phyloP scores from a whole-genome alignment of 179 eudicot genomes.

The Spergularia azorica region DNA sequence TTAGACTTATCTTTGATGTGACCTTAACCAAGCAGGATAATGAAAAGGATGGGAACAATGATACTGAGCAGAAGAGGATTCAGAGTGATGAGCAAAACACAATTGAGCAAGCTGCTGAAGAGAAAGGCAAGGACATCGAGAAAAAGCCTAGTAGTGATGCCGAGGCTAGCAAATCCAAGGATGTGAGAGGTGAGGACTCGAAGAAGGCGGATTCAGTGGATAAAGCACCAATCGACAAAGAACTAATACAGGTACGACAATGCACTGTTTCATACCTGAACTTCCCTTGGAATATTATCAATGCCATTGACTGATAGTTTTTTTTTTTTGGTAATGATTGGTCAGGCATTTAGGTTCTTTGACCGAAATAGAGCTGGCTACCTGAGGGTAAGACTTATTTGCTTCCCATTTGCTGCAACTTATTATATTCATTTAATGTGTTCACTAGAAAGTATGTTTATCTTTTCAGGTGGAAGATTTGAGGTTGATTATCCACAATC shows the following conservation, averaged over 20 bases:
- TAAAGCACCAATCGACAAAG: conserved; percentile 55
- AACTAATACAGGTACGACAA: conserved; percentile 65
- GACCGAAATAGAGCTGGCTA: conserved; percentile 91
- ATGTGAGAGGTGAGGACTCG: conserved; percentile 35
- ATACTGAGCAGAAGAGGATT: conserved; percentile 35
- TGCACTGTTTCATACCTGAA: background rate
- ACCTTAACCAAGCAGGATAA: conserved; percentile 30
- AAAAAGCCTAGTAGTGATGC: conserved; percentile 28
- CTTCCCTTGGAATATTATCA: background rate
- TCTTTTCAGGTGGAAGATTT: conserved; percentile 82
- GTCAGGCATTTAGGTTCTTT: conserved; percentile 98
- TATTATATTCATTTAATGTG: background rate
- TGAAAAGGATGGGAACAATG: conserved; percentile 27
- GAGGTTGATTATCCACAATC: conserved; percentile 79
- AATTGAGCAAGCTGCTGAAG: conserved; percentile 37
- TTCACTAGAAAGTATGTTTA: background rate
- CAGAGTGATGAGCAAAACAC: conserved; percentile 33
- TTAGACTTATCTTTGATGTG: background rate
- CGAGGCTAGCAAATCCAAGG: conserved; percentile 37
- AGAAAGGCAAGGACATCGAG: conserved; percentile 35
- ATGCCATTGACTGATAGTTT: conserved; percentile 14
- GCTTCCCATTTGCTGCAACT: background rate
- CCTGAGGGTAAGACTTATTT: conserved; percentile 58
- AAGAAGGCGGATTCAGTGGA: conserved; percentile 31
- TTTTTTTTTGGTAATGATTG: background rate